These are phyloP conservation scores for Fusarium redolens DNA, from an alignment of 2,329 filamentous ascomycete species.

Conservation along the genomic window DNA sequence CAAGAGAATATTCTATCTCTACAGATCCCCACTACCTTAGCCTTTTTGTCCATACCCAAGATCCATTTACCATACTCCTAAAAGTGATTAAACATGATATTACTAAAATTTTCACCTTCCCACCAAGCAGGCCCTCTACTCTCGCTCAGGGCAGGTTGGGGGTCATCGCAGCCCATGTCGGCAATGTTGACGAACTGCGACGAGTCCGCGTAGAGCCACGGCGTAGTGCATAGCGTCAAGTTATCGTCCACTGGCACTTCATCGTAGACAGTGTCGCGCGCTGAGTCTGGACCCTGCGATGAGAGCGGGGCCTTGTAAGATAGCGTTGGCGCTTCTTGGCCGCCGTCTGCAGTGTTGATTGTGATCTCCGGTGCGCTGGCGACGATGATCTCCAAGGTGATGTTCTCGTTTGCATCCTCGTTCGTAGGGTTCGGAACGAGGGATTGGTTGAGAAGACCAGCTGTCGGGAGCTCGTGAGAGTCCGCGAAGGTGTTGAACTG, in stretches of 20 bases:
- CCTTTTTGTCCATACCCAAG: not conserved
- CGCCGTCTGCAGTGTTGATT: constrained; percentile 63
- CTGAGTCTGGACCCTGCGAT: constrained; percentile 37
- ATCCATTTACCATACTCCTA: constrained; percentile 37
- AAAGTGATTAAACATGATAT: constrained; percentile 54
- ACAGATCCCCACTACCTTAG: not conserved
- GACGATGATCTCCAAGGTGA: constrained; percentile 61
- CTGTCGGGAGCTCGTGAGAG: constrained; percentile 49
- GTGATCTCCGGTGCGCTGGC: constrained; percentile 63
- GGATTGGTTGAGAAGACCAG: constrained; percentile 57
- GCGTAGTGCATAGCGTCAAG: constrained; percentile 55
- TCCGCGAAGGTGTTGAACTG: constrained; percentile 58
- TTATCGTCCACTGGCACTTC: constrained; percentile 50
- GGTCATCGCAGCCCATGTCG: constrained; percentile 50
- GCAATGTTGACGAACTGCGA: constrained; percentile 54
- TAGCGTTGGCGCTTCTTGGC: constrained; percentile 59
- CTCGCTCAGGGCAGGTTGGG: constrained; percentile 42
- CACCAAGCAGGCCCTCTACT: constrained; percentile 52
- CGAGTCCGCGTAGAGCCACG: constrained; percentile 57
- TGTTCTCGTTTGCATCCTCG: constrained; percentile 51
- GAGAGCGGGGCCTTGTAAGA: constrained; percentile 49
- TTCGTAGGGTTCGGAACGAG: constrained; percentile 49
- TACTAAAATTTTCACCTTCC: constrained; percentile 54
- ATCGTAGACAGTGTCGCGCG: constrained; percentile 43
- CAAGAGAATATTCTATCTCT: constrained; percentile 12